Evolutionary conservation across 2,329 filamentous ascomycete species (phyloP).

Genomic region (Aspergillus luchuensis): DNA sequence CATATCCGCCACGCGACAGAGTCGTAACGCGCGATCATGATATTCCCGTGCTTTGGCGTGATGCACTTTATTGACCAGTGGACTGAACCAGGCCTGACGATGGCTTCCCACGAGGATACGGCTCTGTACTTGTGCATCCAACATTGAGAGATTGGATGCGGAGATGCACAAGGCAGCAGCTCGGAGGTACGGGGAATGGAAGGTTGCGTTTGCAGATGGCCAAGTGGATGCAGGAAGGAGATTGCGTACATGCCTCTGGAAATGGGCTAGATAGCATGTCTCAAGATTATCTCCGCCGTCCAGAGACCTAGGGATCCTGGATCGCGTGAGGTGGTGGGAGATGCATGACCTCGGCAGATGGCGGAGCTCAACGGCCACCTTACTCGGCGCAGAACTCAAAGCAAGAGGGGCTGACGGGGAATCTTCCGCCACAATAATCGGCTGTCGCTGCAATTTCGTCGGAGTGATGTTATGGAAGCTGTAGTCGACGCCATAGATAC

Average conservation of each 20-base stretch:
- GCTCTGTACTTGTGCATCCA: constrained; percentile 14
- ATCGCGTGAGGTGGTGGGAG: no score
- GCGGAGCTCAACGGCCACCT: no score
- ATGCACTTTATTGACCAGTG: constrained; percentile 6
- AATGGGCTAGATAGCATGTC: constrained; percentile 13
- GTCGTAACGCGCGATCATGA: constrained; percentile 5
- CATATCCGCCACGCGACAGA: neutral
- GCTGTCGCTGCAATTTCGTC: neutral
- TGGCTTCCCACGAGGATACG: neutral
- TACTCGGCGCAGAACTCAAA: no score
- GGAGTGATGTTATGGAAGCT: constrained; percentile 8
- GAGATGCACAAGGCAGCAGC: constrained; percentile 17
- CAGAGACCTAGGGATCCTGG: neutral
- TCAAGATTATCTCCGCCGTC: neutral
- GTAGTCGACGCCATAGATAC: constrained; percentile 17
- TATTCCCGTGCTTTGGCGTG: constrained; percentile 9
- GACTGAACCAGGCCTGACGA: constrained; percentile 9
- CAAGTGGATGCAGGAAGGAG: constrained; percentile 8
- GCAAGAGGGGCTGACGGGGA: neutral
- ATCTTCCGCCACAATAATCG: neutral
- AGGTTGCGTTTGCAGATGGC: neutral
- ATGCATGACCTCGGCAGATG: neutral
- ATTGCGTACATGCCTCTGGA: constrained; percentile 13
- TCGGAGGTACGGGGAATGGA: neutral
- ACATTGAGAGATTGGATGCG: constrained; percentile 20